Evolutionary conservation across 2,329 filamentous ascomycete species (phyloP), one percentile per base, ranked within the genome.

Genomic region (Botrytis porri): DNA sequence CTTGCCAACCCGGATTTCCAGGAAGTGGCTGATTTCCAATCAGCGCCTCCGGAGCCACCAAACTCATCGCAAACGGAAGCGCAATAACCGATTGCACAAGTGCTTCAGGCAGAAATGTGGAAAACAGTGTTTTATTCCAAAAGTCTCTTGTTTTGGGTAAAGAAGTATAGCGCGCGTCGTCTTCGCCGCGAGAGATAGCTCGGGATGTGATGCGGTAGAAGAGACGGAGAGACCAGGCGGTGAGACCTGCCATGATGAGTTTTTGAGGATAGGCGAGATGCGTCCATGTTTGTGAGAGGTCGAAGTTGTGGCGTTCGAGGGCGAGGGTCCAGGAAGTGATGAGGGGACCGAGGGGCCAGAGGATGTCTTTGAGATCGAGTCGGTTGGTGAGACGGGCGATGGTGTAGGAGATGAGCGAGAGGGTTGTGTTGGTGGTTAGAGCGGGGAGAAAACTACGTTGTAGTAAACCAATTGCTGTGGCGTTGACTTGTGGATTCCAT

Each of bases 381-480:
- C 74, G 48, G 48, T 75, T 67, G 39, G 74, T 72, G 22, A 72
- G 51, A 22, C 74, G 74, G 16, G 74, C 70, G 5, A 60, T 51
- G 32, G 61, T 67, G 16, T 75, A 75, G 3, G 73, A 67, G 29
- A 72, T 43, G 32, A 75, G 54, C 10, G 74, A 67, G 4, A 75
- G 66, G 3, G 69, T 69, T 48, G 74, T 70, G 18, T 74, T 73
- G n/a, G 69, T 69, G 16, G 64, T 70, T 62, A 75, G 18, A 10
- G 74, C 71, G 41, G 74, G 74, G 16, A 75, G 74, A 4, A 75
- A 69, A 51, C 69, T 69, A 1, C 69, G 73, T 73, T 74, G 69
- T 3, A 75, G 60, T 20, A 75, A 51, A 41, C 74, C 74, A 8
- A 75, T 60, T 12, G 72, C 61, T 9, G 72, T 66, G 2, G 73